Base-by-base conservation (phyloP, 2,329 filamentous ascomycete genomes). In the Exophiala calicioides region DNA sequence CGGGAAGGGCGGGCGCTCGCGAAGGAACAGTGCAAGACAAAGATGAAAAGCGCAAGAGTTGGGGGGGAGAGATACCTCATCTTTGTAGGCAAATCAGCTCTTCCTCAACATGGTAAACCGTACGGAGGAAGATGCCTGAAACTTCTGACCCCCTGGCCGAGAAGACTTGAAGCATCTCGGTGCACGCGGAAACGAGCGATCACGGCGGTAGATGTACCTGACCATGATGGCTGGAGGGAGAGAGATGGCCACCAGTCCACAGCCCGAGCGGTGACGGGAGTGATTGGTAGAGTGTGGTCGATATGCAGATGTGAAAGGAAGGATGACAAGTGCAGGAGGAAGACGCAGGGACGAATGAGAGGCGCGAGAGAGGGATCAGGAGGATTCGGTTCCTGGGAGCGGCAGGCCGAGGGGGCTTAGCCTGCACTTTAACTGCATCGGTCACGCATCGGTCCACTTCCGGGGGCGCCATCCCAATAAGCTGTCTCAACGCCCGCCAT, bases 181-280 rank as follows among this genome's bases (percentile, higher is more conserved):
- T 35, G 52, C 48, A 44, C 48, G 34, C 41, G n/a, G n/a, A n/a
- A 40, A 26, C 39, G 41, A 40, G 52, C 44, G 52, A 44, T 50
- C 47, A 44, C 41, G 52, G 52, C 52, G 52, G 52, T 55, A 55
- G 48, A 52, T 55, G 52, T 55, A 55, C 32, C 52, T 55, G 39
- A 36, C 16, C 52, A 55, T 55, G 52, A 47, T 52, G 43, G 52
- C 44, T 43, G 37, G 29, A 47, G 41, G 40, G 27, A 18, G 27
- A 21, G n/a, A n/a, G n/a, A n/a, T n/a, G n/a, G n/a, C n/a, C n/a
- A n/a, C n/a, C n/a, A n/a, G n/a, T n/a, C n/a, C n/a, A n/a, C 38
- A 30, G 36, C 16, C 26, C 6, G 16, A 45, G 41, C 38, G 47
- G 27, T 47, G 43, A 33, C 15, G 23, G 41, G 24, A 24, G 26